These are phyloP conservation scores for Nepenthes mirabilis DNA, from an alignment of 148 eudicot genomes.

Conservation along the genomic window DNA sequence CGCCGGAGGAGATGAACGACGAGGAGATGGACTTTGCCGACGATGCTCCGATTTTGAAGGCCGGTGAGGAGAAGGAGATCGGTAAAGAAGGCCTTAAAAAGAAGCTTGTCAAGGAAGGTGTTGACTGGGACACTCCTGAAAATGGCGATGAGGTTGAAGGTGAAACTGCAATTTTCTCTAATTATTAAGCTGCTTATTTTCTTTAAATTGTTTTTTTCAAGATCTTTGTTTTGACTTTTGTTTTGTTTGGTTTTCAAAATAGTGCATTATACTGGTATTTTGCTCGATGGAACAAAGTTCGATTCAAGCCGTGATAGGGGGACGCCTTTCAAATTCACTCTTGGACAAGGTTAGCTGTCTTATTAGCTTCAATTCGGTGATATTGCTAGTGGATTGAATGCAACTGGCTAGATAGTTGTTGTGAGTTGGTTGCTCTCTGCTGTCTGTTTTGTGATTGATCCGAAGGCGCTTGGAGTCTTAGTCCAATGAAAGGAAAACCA, in stretches of 20 bases:
- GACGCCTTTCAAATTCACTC: conserved; percentile 75
- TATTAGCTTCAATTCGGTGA: too few relatives aligned
- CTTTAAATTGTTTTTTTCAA: background rate
- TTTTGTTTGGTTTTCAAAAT: conserved; percentile 8
- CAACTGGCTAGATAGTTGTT: too few relatives aligned
- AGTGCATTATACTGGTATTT: conserved; percentile 94
- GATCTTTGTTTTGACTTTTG: conserved; percentile 1
- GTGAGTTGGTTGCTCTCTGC: too few relatives aligned
- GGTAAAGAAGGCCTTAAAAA: conserved; percentile 66
- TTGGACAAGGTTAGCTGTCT: conserved; percentile 65
- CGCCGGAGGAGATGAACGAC: conserved; percentile 32
- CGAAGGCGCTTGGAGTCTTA: too few relatives aligned
- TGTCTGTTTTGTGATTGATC: too few relatives aligned
- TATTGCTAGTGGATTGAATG: too few relatives aligned
- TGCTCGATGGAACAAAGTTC: conserved; percentile 88
- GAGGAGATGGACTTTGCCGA: conserved; percentile 52
- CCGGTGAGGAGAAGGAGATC: conserved; percentile 89
- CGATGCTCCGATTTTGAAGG: conserved; percentile 35
- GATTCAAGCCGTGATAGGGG: conserved; percentile 89
- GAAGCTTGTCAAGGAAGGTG: conserved; percentile 83
- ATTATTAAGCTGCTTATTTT: background rate
- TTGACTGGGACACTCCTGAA: conserved; percentile 86
- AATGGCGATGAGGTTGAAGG: conserved; percentile 92
- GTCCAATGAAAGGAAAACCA: too few relatives aligned
- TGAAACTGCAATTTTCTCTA: conserved; percentile 1